A percentile compares a stretch with the other conserved stretches of the same genome.
Conservation (phyloP, 2,329 filamentous ascomycete species). For the Leptosphaerulina australis region DNA sequence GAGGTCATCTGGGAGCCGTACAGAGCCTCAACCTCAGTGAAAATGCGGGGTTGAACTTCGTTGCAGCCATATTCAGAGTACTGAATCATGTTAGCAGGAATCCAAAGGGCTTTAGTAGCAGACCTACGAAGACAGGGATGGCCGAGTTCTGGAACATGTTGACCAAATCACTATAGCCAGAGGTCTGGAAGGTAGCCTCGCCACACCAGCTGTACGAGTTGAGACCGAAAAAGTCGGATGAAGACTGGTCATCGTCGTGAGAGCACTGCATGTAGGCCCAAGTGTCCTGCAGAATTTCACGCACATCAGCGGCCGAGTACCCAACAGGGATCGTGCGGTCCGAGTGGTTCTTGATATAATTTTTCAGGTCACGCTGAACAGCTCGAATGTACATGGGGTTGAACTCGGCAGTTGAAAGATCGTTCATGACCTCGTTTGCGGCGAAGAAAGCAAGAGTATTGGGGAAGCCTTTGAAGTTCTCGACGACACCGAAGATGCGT, state of each 20-base stretch:
- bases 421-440: constrained; percentile 72
- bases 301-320: constrained; percentile 77
- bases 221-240: constrained; percentile 76
- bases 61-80: constrained; percentile 87
- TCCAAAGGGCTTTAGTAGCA: background rate
- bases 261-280: constrained; percentile 78
- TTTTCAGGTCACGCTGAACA: constrained; percentile 70
- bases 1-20: constrained; percentile 74
- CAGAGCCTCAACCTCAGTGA: constrained; percentile 75
- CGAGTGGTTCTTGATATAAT: constrained; percentile 67
- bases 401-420: constrained; percentile 56
- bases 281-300: constrained; percentile 72
- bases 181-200: constrained; percentile 66
- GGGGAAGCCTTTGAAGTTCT: constrained; percentile 70
- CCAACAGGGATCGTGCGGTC: constrained; percentile 67
- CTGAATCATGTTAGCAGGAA: constrained; percentile 7
- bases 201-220: constrained; percentile 80
- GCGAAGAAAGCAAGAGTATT: constrained; percentile 71
- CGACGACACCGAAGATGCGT: constrained; percentile 67
- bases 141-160: constrained; percentile 68
- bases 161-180: constrained; percentile 66
- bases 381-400: constrained; percentile 67
- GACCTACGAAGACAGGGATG: constrained; percentile 69
- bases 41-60: constrained; percentile 65
- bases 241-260: constrained; percentile 62